phyloP scores from a whole-genome alignment of 1,139 yeast genomes.

The Starmera stellimalicola region DNA sequence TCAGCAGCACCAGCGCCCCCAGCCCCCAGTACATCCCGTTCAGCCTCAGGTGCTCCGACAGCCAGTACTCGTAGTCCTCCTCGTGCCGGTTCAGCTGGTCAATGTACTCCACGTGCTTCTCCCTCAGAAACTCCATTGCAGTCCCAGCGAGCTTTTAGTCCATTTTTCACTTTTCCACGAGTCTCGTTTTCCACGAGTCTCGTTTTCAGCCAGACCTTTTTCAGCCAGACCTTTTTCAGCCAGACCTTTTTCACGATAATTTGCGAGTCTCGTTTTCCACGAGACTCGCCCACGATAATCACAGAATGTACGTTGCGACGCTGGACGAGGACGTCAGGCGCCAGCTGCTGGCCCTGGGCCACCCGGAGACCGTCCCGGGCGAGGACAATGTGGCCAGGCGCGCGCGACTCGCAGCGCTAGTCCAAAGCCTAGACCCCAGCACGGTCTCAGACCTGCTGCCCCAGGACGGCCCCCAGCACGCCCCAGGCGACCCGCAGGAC shows the following conservation, averaged over 20 bases:
- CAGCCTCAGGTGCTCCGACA: constrained; percentile 81
- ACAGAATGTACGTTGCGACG: constrained; percentile 39
- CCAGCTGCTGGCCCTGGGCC: constrained; percentile 38
- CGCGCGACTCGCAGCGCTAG: constrained; percentile 39
- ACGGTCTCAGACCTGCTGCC: too few species aligned
- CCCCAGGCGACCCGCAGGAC: constrained; percentile 21
- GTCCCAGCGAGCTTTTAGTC: neutral
- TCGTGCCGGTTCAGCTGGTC: constrained; percentile 38
- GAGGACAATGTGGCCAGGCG: constrained; percentile 59
- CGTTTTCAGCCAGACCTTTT: too few species aligned
- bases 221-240: too few species aligned
- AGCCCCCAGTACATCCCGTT: constrained; percentile 96
- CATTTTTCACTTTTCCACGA: constrained; percentile 5
- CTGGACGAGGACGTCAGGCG: constrained; percentile 50
- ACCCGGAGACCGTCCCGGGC: constrained; percentile 50
- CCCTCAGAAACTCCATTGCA: constrained; percentile 19
- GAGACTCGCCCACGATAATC: too few species aligned
- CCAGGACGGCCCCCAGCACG: constrained; percentile 21
- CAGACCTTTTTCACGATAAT: too few species aligned
- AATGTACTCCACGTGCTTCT: constrained; percentile 46
- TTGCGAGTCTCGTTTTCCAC: too few species aligned
- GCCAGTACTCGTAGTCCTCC: constrained; percentile 72
- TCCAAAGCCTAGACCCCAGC: constrained; percentile 21
- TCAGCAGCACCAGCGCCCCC: constrained; percentile 60
- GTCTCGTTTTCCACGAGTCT: constrained; percentile 16